Percentiles rank a stretch among this genome's conserved stretches.
phyloP scores from a whole-genome alignment of 2,329 filamentous ascomycete genomes.

The Penicillium fuscoglaucum region DNA sequence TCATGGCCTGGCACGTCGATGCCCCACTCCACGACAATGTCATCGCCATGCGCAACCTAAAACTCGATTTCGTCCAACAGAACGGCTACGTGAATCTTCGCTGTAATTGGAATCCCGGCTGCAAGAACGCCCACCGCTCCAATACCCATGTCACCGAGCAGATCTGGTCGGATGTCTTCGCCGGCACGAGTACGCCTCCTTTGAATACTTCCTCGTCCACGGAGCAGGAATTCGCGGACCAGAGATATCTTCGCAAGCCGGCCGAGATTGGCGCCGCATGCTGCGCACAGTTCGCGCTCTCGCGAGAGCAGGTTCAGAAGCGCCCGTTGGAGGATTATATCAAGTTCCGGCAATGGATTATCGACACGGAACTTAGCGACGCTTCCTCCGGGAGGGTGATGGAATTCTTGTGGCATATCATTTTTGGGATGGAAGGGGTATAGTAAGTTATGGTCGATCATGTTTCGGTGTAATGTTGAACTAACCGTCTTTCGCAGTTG shows the following conservation, averaged over 20 bases:
- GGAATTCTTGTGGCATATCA: conserved; percentile 67
- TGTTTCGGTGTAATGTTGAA: not conserved
- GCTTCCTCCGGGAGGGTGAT: conserved; percentile 60
- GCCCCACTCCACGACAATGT: conserved; percentile 58
- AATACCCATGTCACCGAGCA: conserved; percentile 40
- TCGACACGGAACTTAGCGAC: conserved; percentile 57
- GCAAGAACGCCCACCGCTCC: conserved; percentile 37
- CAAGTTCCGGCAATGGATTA: conserved; percentile 59
- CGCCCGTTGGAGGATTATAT: conserved; percentile 57
- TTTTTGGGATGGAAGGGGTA: conserved; percentile 46
- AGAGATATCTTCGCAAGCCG: conserved; percentile 46
- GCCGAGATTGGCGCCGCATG: conserved; percentile 58
- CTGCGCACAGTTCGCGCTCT: conserved; percentile 66
- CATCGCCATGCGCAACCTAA: conserved; percentile 51
- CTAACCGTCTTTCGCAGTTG: conserved; percentile 29
- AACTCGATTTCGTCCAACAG: conserved; percentile 52
- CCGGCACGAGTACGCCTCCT: conserved; percentile 41
- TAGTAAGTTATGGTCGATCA: conserved; percentile 33
- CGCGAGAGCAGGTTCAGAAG: conserved; percentile 52
- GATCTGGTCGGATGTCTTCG: conserved; percentile 41
- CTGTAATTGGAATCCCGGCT: conserved; percentile 61
- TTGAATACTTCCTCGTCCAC: conserved; percentile 26
- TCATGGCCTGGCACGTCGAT: conserved; percentile 59
- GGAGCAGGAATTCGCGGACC: conserved; percentile 9
- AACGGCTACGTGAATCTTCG: conserved; percentile 62